These are phyloP conservation scores for Beverwykella pulmonaria DNA, from an alignment of 495 filamentous ascomycete genomes.

Conservation along the genomic window DNA sequence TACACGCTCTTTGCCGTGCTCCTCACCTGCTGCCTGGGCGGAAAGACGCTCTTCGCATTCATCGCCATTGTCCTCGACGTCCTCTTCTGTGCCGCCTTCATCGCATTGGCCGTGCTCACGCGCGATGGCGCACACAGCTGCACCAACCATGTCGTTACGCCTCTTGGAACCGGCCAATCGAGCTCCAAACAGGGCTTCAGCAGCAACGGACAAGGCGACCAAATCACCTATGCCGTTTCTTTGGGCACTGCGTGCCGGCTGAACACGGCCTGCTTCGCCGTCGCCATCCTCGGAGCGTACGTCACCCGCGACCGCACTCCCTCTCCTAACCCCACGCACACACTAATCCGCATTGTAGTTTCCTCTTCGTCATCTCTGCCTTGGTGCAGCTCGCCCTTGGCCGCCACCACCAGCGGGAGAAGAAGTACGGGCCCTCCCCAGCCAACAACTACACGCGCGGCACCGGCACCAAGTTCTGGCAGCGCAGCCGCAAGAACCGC, in stretches of 20 bases:
- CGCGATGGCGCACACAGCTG: conserved; percentile 66
- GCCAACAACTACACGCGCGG: conserved; percentile 78
- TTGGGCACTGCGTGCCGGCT: conserved; percentile 66
- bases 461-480: conserved; percentile 57
- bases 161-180: conserved; percentile 62
- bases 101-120: conserved; percentile 64
- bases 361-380: conserved; percentile 41
- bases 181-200: conserved; percentile 33
- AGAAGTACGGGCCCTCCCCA: conserved; percentile 75
- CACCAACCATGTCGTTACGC: conserved; percentile 64
- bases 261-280: conserved; percentile 72
- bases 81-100: conserved; percentile 59
- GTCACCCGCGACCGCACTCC: conserved; percentile 39
- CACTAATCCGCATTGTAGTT: conserved; percentile 3
- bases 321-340: background rate
- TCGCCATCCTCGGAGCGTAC: conserved; percentile 78
- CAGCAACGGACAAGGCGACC: conserved; percentile 47
- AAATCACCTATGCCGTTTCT: conserved; percentile 48
- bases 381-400: conserved; percentile 40
- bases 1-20: conserved; percentile 72
- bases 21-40: conserved; percentile 77
- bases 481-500: conserved; percentile 47
- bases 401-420: conserved; percentile 75
- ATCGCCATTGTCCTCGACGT: conserved; percentile 69
- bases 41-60: conserved; percentile 65